phyloP scores from a whole-genome alignment of 805 yeast species.

The Priceomyces haplophilus region DNA sequence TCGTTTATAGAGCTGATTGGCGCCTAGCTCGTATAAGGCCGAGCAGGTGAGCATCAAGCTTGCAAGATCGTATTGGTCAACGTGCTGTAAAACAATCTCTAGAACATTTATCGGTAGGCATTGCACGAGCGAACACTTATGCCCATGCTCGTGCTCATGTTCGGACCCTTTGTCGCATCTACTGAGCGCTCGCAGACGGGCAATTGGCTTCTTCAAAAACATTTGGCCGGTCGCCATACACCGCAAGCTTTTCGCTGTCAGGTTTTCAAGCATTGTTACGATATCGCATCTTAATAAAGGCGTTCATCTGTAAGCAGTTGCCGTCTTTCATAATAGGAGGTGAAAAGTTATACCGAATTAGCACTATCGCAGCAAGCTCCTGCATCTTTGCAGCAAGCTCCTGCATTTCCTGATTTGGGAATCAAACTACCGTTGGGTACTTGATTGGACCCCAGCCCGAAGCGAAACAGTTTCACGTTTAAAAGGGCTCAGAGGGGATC shows the following conservation, averaged over 20 bases:
- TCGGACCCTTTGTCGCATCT: conserved; percentile 4
- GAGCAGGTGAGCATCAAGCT: conserved; percentile 22
- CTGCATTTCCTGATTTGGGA: neutral
- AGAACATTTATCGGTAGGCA: conserved; percentile 14
- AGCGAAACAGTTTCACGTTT: no score
- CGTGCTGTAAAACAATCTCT: conserved; percentile 20
- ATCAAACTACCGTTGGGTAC: neutral
- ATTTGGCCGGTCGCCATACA: neutral
- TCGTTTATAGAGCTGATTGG: conserved; percentile 24
- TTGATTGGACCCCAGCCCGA: no score
- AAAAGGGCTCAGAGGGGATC: no score
- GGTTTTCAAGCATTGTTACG: neutral
- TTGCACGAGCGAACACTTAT: conserved; percentile 9
- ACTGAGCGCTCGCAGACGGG: neutral
- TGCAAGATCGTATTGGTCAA: conserved; percentile 30
- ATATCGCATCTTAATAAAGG: neutral
- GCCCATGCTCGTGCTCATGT: no score
- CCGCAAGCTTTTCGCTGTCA: neutral
- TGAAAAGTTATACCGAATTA: neutral
- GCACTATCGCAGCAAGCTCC: neutral
- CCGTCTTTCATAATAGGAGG: neutral
- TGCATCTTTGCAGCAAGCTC: no score
- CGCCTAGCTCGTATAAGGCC: conserved; percentile 20
- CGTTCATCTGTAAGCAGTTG: neutral
- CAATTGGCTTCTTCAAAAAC: neutral